Evolutionary conservation across 1,284 basidiomycete species (phyloP).

Genomic region (Cutaneotrichosporon curvatum): DNA sequence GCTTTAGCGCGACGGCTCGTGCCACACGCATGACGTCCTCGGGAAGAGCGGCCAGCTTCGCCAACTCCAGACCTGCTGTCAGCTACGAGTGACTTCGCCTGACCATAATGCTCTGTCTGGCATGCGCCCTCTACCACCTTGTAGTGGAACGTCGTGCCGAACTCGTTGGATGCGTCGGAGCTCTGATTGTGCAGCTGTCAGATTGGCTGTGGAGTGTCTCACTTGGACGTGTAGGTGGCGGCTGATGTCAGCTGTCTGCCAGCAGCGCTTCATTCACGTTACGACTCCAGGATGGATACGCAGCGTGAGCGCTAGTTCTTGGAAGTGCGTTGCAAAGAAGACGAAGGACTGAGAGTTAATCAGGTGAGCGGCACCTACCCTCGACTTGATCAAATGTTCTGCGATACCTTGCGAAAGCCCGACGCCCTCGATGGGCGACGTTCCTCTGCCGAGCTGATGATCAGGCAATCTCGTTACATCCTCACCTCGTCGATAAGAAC

Average conservation of each 20-base stretch:
- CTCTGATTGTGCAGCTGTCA: slow-evolving; percentile 27
- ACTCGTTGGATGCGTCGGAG: slow-evolving; percentile 49
- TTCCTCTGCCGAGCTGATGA: slow-evolving; percentile 56
- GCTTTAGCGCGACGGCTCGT: slow-evolving; percentile 55
- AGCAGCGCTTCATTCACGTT: slow-evolving; percentile 11
- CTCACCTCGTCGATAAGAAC: slow-evolving; percentile 83
- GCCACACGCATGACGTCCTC: slow-evolving; percentile 58
- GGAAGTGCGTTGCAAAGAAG: slow-evolving; percentile 76
- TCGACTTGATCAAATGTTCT: slow-evolving; percentile 67
- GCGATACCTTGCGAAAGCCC: slow-evolving; percentile 89
- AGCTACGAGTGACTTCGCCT: not conserved
- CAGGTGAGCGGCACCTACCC: slow-evolving; percentile 49
- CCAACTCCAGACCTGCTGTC: slow-evolving; percentile 66
- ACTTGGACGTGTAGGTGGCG: slow-evolving; percentile 77
- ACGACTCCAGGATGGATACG: slow-evolving; percentile 27
- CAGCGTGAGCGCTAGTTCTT: slow-evolving; percentile 37
- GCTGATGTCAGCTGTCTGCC: slow-evolving; percentile 46
- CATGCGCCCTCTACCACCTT: slow-evolving; percentile 48
- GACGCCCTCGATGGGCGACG: slow-evolving; percentile 74
- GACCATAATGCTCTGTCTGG: slow-evolving; percentile 43
- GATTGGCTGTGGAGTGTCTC: slow-evolving; percentile 17
- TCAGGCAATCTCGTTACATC: slow-evolving; percentile 11
- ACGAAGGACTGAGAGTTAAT: slow-evolving; percentile 66
- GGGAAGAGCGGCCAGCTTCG: slow-evolving; percentile 73
- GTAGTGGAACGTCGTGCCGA: slow-evolving; percentile 70